Conservation (phyloP, 2,329 filamentous ascomycete genomes). For the Ceratocystis variospora region DNA sequence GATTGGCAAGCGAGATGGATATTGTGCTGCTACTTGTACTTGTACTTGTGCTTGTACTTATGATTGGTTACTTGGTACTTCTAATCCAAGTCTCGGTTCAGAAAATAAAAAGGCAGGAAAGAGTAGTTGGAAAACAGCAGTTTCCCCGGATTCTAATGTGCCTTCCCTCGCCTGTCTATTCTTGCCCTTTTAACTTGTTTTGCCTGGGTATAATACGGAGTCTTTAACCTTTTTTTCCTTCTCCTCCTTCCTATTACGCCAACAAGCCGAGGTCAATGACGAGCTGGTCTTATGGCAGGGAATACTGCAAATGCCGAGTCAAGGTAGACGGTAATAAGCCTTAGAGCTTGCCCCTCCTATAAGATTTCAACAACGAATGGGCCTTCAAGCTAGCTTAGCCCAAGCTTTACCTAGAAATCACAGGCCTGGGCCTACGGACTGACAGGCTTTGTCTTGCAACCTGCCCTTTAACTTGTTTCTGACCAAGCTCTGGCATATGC, state of each 20-base stretch:
- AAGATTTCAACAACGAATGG: background rate
- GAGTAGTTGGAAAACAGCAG: background rate
- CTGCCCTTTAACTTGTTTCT: background rate
- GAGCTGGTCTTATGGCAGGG: background rate
- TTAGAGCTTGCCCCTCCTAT: background rate
- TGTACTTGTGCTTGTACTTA: too few species aligned
- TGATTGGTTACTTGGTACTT: too few species aligned
- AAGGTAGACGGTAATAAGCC: background rate
- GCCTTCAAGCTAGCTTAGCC: background rate
- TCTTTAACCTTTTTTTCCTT: background rate
- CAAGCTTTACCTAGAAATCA: background rate
- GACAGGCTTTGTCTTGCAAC: background rate
- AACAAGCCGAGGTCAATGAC: constrained; percentile 10
- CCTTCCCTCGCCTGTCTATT: background rate
- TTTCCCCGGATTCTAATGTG: constrained; percentile 9
- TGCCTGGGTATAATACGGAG: background rate
- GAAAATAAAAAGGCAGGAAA: background rate
- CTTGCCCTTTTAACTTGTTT: background rate
- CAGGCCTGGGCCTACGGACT: background rate
- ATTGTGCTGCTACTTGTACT: too few species aligned
- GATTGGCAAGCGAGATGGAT: background rate
- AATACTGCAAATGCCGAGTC: background rate
- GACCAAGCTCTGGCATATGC: background rate
- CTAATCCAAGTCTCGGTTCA: too few species aligned
- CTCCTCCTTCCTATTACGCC: background rate